These are phyloP conservation scores for Termitomyces sp. DNA, from an alignment of 768 basidiomycete genomes.

Conservation along the genomic window DNA sequence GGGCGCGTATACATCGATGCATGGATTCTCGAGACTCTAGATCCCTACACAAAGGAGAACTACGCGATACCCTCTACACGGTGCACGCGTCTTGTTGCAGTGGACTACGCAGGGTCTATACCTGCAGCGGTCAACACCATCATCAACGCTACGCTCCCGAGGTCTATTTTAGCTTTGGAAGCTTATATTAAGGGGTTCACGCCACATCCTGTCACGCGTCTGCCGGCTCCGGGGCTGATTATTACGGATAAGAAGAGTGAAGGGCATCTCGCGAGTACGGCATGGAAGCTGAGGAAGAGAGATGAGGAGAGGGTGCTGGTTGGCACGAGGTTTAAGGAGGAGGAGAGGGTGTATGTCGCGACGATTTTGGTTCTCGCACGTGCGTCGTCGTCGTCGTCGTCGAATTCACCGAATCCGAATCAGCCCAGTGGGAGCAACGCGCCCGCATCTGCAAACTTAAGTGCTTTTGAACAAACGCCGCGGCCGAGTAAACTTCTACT, in stretches of 20 bases:
- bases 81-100: constrained; percentile 77
- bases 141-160: constrained; percentile 75
- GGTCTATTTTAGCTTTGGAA: constrained; percentile 70
- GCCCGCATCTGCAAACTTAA: background rate
- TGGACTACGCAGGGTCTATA: constrained; percentile 83
- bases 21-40: constrained; percentile 95
- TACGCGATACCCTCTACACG: constrained; percentile 91
- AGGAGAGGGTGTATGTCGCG: constrained; percentile 44
- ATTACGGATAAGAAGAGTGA: constrained; percentile 48
- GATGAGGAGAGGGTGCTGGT: constrained; percentile 57
- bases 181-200: constrained; percentile 59
- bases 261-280: constrained; percentile 33
- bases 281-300: constrained; percentile 57
- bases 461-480: constrained; percentile 28
- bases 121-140: constrained; percentile 81
- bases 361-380: constrained; percentile 42
- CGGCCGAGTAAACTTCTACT: constrained; percentile 32
- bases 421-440: background rate
- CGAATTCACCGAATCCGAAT: constrained; percentile 9
- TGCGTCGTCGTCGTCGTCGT: constrained; percentile 12
- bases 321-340: constrained; percentile 45
- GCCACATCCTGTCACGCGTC: constrained; percentile 59
- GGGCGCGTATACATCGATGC: constrained; percentile 86
- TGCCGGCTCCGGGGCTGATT: constrained; percentile 62
- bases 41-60: constrained; percentile 91